Base-by-base conservation (phyloP, 805 yeast genomes). In the Barnettozyma wickerhamii region DNA sequence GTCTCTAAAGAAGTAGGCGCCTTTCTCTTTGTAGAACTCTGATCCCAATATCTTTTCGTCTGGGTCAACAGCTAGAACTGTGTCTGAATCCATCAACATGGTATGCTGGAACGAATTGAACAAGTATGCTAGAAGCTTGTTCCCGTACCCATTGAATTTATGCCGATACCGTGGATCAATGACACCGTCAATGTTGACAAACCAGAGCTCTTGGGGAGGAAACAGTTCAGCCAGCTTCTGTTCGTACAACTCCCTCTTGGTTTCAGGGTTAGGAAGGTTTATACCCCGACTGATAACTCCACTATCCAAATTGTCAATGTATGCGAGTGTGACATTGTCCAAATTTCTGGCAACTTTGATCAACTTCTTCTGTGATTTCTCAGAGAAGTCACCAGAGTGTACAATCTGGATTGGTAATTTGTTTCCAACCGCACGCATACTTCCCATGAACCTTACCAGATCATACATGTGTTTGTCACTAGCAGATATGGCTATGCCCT, bases 11-110 rank as follows among this genome's bases (percentile, higher is more conserved):
- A 74, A 74, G 20, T 58, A 47, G 2, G 76, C 62, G 2, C 64
- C 59, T 0, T 64, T 51, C 4, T 59, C 52, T 20, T 50, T 44
- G 49, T 66, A 73, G 17, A 56, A 52, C 42, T 48, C 40, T 45
- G 52, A 31, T 47, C 54, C 44, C 58, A 69, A 62, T 20, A 65
- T 58, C 13, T 52, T 55, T 3, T 60, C 53, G 2, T 67, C 64
- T 1, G 63, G 45, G 38, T 74, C 71, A 1, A 65, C 55, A 28
- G 72, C 54, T 1, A 72, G 59, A 3, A 74, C 72, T 0, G 74
- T 60, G 52, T 77, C 82, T 2, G 77, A 70, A 54, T 77, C 82
- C 23, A 77, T 41, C 21, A 77, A 60, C 10, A 77, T 55, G 20
- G 69, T 61, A 47, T 75, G 74, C 37, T 68, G 65, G 47, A 77